Base-by-base conservation (phyloP, 2,329 filamentous ascomycete species). In the Cytospora leucostoma region DNA sequence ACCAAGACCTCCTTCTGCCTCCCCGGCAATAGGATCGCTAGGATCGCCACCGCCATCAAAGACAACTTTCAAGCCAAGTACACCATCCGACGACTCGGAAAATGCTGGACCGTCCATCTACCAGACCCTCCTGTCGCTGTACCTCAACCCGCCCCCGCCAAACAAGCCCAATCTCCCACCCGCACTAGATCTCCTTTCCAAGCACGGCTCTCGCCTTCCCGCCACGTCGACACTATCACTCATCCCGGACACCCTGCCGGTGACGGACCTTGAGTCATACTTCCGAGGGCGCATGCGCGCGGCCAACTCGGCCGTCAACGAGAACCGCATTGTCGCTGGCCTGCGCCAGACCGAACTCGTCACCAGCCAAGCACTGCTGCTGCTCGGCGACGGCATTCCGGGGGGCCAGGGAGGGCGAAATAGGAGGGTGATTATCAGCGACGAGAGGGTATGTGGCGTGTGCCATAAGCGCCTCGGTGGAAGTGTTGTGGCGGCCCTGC, bases 401-500 rank as follows among this genome's bases (percentile, higher is more conserved):
- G 77, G 79, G 33, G 80, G 80, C 0, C 82, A 84, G 65, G 80
- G 78, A 54, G 84, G 83, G 12, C 78, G 81, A 59, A 86, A 83
- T 69, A 76, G 83, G 60, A 84, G 92, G 68, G 93, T 97, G 12
- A 86, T 92, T 21, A 88, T 99, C 58, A 87, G 85, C 11, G 94
- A 99, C 70, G 94, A 98, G 72, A 82, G 92, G 58, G 89, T 97
- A 61, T 99, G 95, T 74, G 88, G 90, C 13, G 91, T 96, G 17
- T 99, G 95, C 74, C 90, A 97, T 75, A 98, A 97, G 81, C 82
- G 95, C 68, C 84, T 99, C 68, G 94, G 93, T 1, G 90, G 92
- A 1, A 96, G 91, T 74, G 95, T 97, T 19, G 90, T 98, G 65
- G 89, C 93, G 49, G 93, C 97, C 13, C 84, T 95, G 76, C 92